phyloP scores from a whole-genome alignment of 441 rosid species.

The Eugenia klotzschiana region DNA sequence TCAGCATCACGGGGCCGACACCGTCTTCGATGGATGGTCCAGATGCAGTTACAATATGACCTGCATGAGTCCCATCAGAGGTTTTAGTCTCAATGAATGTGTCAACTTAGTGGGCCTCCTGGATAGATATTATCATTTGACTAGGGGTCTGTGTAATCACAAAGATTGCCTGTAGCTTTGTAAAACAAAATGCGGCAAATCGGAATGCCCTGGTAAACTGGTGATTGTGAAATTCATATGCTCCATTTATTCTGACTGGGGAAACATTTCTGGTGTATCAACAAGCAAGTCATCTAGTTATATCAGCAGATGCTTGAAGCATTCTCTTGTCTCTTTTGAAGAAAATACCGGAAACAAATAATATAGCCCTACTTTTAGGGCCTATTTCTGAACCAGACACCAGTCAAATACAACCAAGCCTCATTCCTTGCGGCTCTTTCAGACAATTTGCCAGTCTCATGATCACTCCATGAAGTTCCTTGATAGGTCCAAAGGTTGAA shows the following conservation, averaged over 20 bases:
- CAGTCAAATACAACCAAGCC: not conserved
- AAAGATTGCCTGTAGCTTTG: not conserved
- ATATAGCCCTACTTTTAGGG: not conserved
- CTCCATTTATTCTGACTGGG: not conserved
- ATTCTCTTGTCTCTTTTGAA: not conserved
- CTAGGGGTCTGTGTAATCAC: not conserved
- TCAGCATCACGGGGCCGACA: slow-evolving; percentile 7
- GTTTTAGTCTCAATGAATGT: slow-evolving; percentile 1
- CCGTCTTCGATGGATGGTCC: slow-evolving; percentile 3
- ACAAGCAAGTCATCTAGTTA: not conserved
- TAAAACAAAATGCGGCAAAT: not conserved
- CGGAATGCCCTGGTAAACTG: not conserved
- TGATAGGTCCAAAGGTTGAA: slow-evolving; percentile 6
- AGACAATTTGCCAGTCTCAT: slow-evolving; percentile 20
- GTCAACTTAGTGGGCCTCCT: slow-evolving; percentile 8
- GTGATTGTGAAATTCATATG: not conserved
- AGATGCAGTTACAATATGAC: slow-evolving; percentile 13
- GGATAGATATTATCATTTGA: not conserved
- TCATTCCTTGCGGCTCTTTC: slow-evolving; percentile 5
- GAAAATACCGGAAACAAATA: not conserved
- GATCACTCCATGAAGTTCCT: slow-evolving; percentile 24
- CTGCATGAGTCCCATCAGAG: slow-evolving; percentile 9
- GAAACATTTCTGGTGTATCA: not conserved
- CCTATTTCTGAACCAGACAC: not conserved
- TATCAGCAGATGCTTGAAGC: not conserved